Conservation (phyloP, 441 rosid species). For the Populus hybrid region DNA sequence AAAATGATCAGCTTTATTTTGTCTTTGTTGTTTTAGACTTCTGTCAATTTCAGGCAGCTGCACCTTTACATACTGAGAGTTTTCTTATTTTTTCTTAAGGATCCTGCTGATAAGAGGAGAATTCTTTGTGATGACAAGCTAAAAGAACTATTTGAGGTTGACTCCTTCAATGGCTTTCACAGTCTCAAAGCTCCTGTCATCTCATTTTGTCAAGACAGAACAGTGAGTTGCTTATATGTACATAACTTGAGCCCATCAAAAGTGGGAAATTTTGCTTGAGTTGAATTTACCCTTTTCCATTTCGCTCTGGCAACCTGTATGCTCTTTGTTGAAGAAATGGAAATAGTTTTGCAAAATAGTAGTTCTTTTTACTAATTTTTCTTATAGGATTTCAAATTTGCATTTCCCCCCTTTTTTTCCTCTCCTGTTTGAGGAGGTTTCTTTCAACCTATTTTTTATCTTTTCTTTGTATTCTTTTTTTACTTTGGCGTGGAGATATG, state of each 20-base stretch:
- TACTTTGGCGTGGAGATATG: background rate
- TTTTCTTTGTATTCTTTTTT: background rate
- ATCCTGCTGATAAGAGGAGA: conserved; percentile 41
- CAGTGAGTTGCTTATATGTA: conserved; percentile 34
- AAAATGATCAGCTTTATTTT: background rate
- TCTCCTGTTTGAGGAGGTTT: background rate
- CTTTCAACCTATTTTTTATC: background rate
- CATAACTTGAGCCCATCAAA: conserved; percentile 23
- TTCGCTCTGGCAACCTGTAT: conserved; percentile 8
- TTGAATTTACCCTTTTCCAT: background rate
- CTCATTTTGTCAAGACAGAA: conserved; percentile 50
- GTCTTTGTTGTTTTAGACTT: conserved; percentile 1
- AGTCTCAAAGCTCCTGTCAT: conserved; percentile 43
- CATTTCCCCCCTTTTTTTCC: background rate
- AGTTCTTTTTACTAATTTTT: background rate
- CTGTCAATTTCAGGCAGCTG: background rate
- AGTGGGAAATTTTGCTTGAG: conserved; percentile 28
- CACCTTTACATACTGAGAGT: background rate
- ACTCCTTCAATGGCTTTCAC: conserved; percentile 40
- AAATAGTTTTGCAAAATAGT: background rate
- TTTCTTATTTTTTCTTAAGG: conserved; percentile 27
- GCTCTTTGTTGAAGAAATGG: conserved; percentile 10
- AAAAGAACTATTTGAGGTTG: conserved; percentile 57
- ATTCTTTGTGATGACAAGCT: conserved; percentile 40
- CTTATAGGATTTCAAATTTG: background rate